Evolutionary conservation across 2,329 filamentous ascomycete genomes (phyloP).

Genomic region (Pyrenochaeta sp.): DNA sequence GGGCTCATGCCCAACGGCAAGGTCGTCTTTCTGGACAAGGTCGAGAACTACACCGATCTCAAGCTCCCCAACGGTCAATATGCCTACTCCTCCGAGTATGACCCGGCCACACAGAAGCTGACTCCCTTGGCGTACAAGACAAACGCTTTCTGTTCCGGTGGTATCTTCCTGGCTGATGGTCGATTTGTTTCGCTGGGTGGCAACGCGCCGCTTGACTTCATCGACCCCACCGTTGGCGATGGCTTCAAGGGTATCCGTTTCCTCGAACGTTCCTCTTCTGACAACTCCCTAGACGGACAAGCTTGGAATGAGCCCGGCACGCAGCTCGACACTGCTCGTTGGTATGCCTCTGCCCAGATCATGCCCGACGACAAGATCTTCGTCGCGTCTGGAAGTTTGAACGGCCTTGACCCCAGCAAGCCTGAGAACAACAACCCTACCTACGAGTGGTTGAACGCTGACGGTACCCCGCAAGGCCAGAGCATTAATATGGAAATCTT

Average conservation of each 20-base stretch:
- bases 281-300: constrained; percentile 58
- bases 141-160: constrained; percentile 69
- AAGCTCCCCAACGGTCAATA: constrained; percentile 63
- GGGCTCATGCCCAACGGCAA: constrained; percentile 66
- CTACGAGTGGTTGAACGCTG: constrained; percentile 65
- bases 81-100: constrained; percentile 68
- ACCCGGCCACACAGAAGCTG: constrained; percentile 59
- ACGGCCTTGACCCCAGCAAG: constrained; percentile 64
- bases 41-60: constrained; percentile 69
- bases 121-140: constrained; percentile 62
- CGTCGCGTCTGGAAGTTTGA: constrained; percentile 67
- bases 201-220: constrained; percentile 63
- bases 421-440: constrained; percentile 69
- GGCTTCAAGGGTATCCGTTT: constrained; percentile 67
- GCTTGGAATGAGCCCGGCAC: constrained; percentile 65
- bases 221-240: constrained; percentile 67
- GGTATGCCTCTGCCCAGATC: constrained; percentile 69
- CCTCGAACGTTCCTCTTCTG: constrained; percentile 57
- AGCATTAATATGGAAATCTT: constrained; percentile 64
- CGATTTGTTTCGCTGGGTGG: constrained; percentile 65
- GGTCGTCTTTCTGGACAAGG: constrained; percentile 69
- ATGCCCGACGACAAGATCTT: constrained; percentile 66
- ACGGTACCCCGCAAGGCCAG: constrained; percentile 57
- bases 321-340: constrained; percentile 63
- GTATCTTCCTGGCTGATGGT: constrained; percentile 66